Evolutionary conservation across 352 stramenopile species (phyloP).

Genomic region (Globisporangium cederbergense): DNA sequence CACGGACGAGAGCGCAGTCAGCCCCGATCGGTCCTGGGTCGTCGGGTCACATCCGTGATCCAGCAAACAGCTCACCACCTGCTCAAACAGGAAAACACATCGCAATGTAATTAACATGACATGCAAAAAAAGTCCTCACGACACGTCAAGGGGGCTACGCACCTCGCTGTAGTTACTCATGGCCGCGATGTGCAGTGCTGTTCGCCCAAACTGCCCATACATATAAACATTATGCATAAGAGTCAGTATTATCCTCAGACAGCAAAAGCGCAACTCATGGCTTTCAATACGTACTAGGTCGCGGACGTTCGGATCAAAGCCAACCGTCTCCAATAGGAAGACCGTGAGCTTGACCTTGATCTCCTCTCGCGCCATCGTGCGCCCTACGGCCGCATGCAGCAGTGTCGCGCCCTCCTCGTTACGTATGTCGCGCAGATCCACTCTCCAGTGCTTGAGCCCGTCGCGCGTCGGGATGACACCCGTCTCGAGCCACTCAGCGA

Average conservation of each 20-base stretch:
- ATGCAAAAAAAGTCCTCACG: not conserved
- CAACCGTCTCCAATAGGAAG: slow-evolving; percentile 59
- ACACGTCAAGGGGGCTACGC: not conserved
- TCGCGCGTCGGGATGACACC: slow-evolving; percentile 76
- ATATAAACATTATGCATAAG: slow-evolving; percentile 5
- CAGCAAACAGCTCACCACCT: slow-evolving; percentile 53
- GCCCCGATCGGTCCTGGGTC: slow-evolving; percentile 48
- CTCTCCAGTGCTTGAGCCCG: slow-evolving; percentile 64
- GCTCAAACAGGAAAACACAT: not conserved
- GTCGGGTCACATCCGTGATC: slow-evolving; percentile 43
- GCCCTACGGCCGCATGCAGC: slow-evolving; percentile 66
- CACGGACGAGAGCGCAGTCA: slow-evolving; percentile 65
- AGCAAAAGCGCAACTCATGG: not conserved
- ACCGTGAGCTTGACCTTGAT: slow-evolving; percentile 68
- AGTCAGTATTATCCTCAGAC: not conserved
- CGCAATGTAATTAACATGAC: too few relatives aligned
- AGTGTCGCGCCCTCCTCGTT: slow-evolving; percentile 62
- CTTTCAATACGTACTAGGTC: slow-evolving; percentile 38
- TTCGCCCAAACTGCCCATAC: slow-evolving; percentile 56
- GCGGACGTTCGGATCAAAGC: slow-evolving; percentile 69
- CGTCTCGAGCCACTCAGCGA: slow-evolving; percentile 62
- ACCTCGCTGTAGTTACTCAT: slow-evolving; percentile 65
- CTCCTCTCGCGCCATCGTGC: slow-evolving; percentile 58
- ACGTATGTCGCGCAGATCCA: slow-evolving; percentile 55
- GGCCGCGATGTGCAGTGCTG: slow-evolving; percentile 65